These are phyloP conservation scores for Lactifluus piperatus DNA, from an alignment of 768 basidiomycete species.

Conservation along the genomic window DNA sequence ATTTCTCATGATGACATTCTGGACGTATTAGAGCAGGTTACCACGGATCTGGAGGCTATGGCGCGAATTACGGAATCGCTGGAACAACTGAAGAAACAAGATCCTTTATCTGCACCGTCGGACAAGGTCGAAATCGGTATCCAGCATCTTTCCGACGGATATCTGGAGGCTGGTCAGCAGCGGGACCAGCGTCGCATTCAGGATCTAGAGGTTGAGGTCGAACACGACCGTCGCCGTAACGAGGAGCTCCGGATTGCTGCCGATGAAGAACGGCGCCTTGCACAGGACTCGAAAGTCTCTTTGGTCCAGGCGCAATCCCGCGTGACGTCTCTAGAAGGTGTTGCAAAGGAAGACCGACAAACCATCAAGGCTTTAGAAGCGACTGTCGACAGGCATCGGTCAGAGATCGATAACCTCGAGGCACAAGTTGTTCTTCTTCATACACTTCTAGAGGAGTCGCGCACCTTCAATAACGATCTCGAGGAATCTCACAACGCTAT, in stretches of 20 bases:
- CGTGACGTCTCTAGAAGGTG: slow-evolving; percentile 1
- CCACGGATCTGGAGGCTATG: slow-evolving; percentile 5
- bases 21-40: slow-evolving; percentile 5
- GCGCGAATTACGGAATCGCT: not conserved
- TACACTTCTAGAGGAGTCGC: slow-evolving; percentile 15
- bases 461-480: slow-evolving; percentile 11
- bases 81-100: not conserved
- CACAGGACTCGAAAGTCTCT: not conserved
- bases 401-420: slow-evolving; percentile 6
- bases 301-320: slow-evolving; percentile 2
- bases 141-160: not conserved
- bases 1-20: slow-evolving; percentile 8
- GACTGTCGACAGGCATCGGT: not conserved
- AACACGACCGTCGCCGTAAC: slow-evolving; percentile 1
- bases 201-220: slow-evolving; percentile 8
- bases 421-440: slow-evolving; percentile 10
- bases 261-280: slow-evolving; percentile 1
- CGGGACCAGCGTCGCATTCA: slow-evolving; percentile 2
- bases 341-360: slow-evolving; percentile 5
- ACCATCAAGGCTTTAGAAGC: slow-evolving; percentile 1
- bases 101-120: not conserved
- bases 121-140: slow-evolving; percentile 1
- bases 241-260: not conserved
- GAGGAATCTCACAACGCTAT: slow-evolving; percentile 13
- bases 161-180: not conserved